These are phyloP conservation scores for Suhomyces bribrorum DNA, from an alignment of 1,139 yeast genomes.

Conservation along the genomic window DNA sequence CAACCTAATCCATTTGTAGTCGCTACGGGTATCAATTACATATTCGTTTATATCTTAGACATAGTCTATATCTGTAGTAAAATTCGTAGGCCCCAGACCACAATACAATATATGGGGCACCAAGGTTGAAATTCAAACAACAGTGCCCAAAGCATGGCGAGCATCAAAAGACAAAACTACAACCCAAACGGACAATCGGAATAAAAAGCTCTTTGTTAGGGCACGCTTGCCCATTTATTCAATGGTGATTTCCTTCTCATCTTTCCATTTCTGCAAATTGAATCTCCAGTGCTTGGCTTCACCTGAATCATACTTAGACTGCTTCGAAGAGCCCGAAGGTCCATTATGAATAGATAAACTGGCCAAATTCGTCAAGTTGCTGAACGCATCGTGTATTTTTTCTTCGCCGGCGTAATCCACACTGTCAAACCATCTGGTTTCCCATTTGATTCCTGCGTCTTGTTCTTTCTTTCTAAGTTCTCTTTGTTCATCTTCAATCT, in stretches of 20 bases:
- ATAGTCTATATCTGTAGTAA: too few relatives aligned
- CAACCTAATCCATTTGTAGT: too few relatives aligned
- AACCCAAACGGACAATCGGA: too few relatives aligned
- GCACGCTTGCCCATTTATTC: slow-evolving; percentile 12
- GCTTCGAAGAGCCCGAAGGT: slow-evolving; percentile 63
- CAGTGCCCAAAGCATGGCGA: too few relatives aligned
- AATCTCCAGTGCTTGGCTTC: slow-evolving; percentile 71
- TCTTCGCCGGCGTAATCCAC: slow-evolving; percentile 44
- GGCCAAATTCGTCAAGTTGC: slow-evolving; percentile 54
- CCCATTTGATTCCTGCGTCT: slow-evolving; percentile 64
- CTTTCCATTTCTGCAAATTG: slow-evolving; percentile 51
- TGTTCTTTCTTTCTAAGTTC: slow-evolving; percentile 72
- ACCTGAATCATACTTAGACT: slow-evolving; percentile 53
- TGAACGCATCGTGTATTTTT: slow-evolving; percentile 44
- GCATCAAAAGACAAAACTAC: too few relatives aligned
- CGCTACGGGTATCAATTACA: too few relatives aligned
- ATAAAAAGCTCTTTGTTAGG: too few relatives aligned
- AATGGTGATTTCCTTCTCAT: slow-evolving; percentile 57
- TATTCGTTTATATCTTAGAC: too few relatives aligned
- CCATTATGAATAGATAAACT: slow-evolving; percentile 61
- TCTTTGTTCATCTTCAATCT: slow-evolving; percentile 81
- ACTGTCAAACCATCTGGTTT: slow-evolving; percentile 74
- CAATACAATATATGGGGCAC: too few relatives aligned
- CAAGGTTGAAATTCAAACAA: too few relatives aligned
- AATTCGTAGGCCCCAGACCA: too few relatives aligned